Evolutionary conservation across 345 rosid genomes (phyloP), one percentile per base, ranked within the genome.

Genomic region (Populus davidiana): DNA sequence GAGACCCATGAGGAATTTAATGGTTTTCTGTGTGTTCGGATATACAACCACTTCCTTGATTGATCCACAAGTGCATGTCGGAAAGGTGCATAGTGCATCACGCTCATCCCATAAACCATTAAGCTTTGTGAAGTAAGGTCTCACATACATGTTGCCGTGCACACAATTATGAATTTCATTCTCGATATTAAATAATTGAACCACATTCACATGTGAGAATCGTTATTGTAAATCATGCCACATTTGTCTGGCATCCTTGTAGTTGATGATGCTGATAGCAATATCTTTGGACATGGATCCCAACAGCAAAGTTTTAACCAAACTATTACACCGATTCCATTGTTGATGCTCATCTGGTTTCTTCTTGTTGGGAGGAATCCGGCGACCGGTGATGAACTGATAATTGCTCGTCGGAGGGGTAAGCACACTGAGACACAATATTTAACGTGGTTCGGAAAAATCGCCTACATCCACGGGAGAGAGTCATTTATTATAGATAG

Each of bases 131-230:
- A 68, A 68, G 10, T 68, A 68, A 8, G 71, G 39, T 38, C 71
- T 31, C n/a, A 69, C 5, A 23, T 0, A 69, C 71, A 69, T 69
- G 6, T 9, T 38, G 12, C 50, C 29, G 0, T 69, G 50, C 13
- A 36, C 31, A 10, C 52, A 69, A 11, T n/a, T 23, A 11, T 69
- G 71, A 69, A 69, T 69, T 27, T 69, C 52, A n/a, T 39, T 69
- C 27, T 38, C 71, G 21, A 69, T 39, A 21, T 69, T 69, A 27
- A 69, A 69, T n/a, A 39, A 41, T 39, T 69, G 71, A 39, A 69
- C 29, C 16, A 38, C 39, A 38, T 38, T 38, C 1, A 38, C 39
- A 38, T 38, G 39, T 38, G 39, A 38, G 8, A 38, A 38, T 35
- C 23, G 0, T 41, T 36, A 47, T 38, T 33, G 43, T 20, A 67